Conservation (phyloP, 164 flowering plant species). For the Tetrastigma voinierianum region DNA sequence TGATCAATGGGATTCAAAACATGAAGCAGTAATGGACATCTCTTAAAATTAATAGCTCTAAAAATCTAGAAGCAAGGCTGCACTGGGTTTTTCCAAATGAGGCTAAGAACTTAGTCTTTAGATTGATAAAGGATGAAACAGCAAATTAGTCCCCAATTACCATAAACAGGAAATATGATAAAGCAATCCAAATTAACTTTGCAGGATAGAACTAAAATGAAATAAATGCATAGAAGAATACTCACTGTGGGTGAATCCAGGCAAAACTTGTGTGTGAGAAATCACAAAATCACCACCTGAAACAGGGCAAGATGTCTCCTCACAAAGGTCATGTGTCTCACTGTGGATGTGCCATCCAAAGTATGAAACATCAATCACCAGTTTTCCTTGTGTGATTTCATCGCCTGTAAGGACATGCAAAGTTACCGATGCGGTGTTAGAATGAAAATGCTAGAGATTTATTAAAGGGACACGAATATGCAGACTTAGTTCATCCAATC, state of each 20-base stretch:
- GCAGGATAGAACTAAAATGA: neutral
- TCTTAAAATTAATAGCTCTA: too few relatives aligned
- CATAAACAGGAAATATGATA: neutral
- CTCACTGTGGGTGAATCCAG: conserved; percentile 81
- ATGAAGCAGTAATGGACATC: too few relatives aligned
- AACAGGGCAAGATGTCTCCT: conserved; percentile 79
- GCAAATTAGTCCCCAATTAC: too few relatives aligned
- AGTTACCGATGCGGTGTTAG: neutral
- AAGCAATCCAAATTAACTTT: too few relatives aligned
- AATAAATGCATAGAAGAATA: conserved; percentile 7
- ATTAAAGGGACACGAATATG: too few relatives aligned
- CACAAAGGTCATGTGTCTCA: conserved; percentile 69
- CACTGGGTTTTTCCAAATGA: too few relatives aligned
- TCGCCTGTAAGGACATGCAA: conserved; percentile 28
- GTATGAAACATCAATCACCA: conserved; percentile 57
- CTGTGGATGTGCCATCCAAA: conserved; percentile 54
- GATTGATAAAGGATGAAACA: too few relatives aligned
- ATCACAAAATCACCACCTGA: conserved; percentile 63
- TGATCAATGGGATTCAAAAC: too few relatives aligned
- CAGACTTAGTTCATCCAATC: too few relatives aligned
- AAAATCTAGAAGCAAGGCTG: too few relatives aligned
- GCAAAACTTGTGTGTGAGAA: conserved; percentile 69
- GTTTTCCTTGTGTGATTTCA: conserved; percentile 48
- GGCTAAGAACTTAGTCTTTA: too few relatives aligned
- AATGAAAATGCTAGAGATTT: too few relatives aligned